Conservation (phyloP, 257 asterid species). For the Nicotiana attenuata region DNA sequence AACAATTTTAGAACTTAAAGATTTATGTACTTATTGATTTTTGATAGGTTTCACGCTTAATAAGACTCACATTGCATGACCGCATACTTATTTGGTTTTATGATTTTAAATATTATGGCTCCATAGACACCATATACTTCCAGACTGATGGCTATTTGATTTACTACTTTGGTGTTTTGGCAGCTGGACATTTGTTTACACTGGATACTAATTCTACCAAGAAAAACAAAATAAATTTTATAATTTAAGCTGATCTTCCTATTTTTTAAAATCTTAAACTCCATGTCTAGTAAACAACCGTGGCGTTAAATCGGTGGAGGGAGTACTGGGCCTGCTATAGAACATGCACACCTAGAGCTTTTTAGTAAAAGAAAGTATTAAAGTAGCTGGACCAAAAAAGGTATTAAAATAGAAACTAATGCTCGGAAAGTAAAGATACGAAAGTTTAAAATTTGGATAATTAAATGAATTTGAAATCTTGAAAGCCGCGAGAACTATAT, state of each 20-base stretch:
- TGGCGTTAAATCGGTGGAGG: background rate
- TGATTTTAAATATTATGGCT: too few species aligned
- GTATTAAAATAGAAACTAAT: background rate
- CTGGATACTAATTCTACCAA: background rate
- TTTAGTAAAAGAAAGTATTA: background rate
- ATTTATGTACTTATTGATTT: too few species aligned
- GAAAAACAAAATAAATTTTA: background rate
- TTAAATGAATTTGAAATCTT: background rate
- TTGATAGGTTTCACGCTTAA: too few species aligned
- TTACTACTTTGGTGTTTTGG: background rate
- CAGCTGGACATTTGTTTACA: background rate
- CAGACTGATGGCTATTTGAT: background rate
- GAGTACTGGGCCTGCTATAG: background rate
- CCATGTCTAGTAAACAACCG: background rate
- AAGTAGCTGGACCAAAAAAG: background rate
- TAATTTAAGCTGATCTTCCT: background rate
- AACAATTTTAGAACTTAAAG: too few species aligned
- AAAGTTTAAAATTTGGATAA: background rate
- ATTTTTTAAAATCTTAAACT: background rate
- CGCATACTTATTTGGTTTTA: too few species aligned
- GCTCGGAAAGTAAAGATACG: background rate
- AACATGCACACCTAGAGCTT: background rate
- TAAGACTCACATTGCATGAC: too few species aligned
- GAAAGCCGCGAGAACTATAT: background rate
- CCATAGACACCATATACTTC: too few species aligned